Evolutionary conservation across 139 green algal species (phyloP), one percentile per base, ranked within the genome.

Genomic region (Tetraselmis striata): DNA sequence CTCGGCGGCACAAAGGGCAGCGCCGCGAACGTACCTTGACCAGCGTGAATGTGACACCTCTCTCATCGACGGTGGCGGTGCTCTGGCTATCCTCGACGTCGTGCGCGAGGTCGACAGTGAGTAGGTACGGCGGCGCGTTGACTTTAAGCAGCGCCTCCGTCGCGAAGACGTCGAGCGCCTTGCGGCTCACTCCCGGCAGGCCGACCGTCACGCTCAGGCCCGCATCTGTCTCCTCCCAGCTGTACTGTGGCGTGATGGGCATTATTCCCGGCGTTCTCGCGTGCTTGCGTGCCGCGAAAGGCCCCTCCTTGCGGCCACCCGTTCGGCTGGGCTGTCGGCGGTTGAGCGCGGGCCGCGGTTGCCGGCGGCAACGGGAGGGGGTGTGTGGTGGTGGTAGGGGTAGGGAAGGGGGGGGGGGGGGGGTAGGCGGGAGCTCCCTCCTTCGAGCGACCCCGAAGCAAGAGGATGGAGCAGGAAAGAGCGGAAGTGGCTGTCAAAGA

Each of bases 81-180:
- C 11, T 67, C 18, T 67, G 5, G 45, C 45, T 32, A 23, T 80
- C 77, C 24, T 80, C 77, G 2, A 80, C 32, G 23, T 80, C 77
- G 2, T 32, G 29, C 27, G 29, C 31, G 29, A 80, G 77, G 77
- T 80, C 77, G 77, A 80, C 23, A 2, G 2, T 22, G 23, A 45
- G 29, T 2, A 80, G 77, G 77, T 80, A 80, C 28, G 77, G 77
- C 77, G 77, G 77, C 24, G 77, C 77, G 77, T 80, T 80, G 29
- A 80, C 77, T n/a, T 80, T 80, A 22, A 80, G 28, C 26, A 80
- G 32, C 2, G 29, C 24, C 29, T 80, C 77, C 28, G 77, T 59
- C 28, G 32, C 24, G 28, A 80, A 80, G 28, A 80, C 32, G 29
- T 80, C 77, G 2, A 31, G 32, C 24, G 77, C 29, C 77, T 80